Evolutionary conservation across 1,139 yeast species (phyloP), one percentile per base, ranked within the genome.

Genomic region (Debaryomyces robertsiae): DNA sequence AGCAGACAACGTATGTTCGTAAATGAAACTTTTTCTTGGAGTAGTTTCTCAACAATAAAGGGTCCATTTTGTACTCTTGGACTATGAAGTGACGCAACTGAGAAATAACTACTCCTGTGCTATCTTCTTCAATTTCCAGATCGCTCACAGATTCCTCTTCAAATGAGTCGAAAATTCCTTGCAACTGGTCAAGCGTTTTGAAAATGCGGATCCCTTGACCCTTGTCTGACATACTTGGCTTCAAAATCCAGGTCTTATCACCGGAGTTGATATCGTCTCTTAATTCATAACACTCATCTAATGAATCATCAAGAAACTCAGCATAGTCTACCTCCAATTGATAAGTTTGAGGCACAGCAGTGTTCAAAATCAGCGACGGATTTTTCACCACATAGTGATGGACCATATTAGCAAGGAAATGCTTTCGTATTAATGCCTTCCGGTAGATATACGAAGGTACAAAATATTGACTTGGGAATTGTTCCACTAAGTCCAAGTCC

Each of bases 141-240:
- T 70, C 80, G 9, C 68, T 79, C 2, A 70, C 75, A 3, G 66
- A 75, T 10, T 72, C 84, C 48, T 82, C 93, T 52, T 90, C 96
- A 61, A 89, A 89, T 5, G 85, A 81, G 54, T 93, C 85, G 59
- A 93, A 93, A 9, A 91, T 83, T 2, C 64, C 75, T 58, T 91
- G 97, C 40, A 93, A 67, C 52, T 90, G 95, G 9, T 81, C 87
- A 25, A 89, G 70, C 0, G 91, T 83, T 40, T 74, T 74, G 65
- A 93, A 93, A 1, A 93, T 63, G 36, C 96, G 69, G 33, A 93
- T 90, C 0, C 98, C 98, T 60, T 93, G 97, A 9, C 96, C 98
- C 57, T 93, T 84, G 56, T 93, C 98, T 54, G 95, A 85, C 97
- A 93, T 90, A 50, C 96, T 82, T 9, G 98, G 98, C 57, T 93